Evolutionary conservation across 2,329 filamentous ascomycete genomes (phyloP).

Genomic region (Fusarium sp.): DNA sequence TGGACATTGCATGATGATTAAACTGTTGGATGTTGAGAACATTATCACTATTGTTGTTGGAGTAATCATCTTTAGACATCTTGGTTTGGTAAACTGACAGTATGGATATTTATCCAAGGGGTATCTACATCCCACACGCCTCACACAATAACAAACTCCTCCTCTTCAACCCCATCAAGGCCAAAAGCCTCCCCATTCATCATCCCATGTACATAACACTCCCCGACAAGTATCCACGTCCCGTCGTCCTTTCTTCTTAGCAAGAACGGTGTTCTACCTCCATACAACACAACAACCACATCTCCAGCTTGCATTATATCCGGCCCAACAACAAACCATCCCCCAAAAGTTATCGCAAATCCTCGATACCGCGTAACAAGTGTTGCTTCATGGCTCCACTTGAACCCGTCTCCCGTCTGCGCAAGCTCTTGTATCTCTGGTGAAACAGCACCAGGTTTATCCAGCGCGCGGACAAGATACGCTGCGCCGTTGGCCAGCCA

Average conservation of each 20-base stretch:
- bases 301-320: slow-evolving; percentile 45
- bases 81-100: background rate
- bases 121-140: slow-evolving; percentile 23
- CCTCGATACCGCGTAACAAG: slow-evolving; percentile 47
- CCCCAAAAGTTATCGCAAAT: slow-evolving; percentile 45
- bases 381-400: slow-evolving; percentile 49
- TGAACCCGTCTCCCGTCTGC: slow-evolving; percentile 43
- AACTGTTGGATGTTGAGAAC: too few relatives aligned
- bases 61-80: background rate
- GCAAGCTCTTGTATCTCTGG: slow-evolving; percentile 42
- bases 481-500: slow-evolving; percentile 47
- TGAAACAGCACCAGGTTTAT: slow-evolving; percentile 15
- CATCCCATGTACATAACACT: slow-evolving; percentile 51
- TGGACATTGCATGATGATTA: background rate
- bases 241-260: slow-evolving; percentile 32
- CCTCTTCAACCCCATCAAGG: slow-evolving; percentile 34
- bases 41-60: background rate
- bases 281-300: slow-evolving; percentile 46
- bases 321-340: slow-evolving; percentile 48
- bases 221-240: slow-evolving; percentile 46
- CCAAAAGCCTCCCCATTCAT: slow-evolving; percentile 49
- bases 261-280: slow-evolving; percentile 47
- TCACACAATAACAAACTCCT: slow-evolving; percentile 45
- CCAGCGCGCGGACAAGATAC: slow-evolving; percentile 42
- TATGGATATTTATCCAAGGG: background rate